These are phyloP conservation scores for Groenewaldozyma salmanticensis DNA, from an alignment of 805 yeast species.

Conservation along the genomic window DNA sequence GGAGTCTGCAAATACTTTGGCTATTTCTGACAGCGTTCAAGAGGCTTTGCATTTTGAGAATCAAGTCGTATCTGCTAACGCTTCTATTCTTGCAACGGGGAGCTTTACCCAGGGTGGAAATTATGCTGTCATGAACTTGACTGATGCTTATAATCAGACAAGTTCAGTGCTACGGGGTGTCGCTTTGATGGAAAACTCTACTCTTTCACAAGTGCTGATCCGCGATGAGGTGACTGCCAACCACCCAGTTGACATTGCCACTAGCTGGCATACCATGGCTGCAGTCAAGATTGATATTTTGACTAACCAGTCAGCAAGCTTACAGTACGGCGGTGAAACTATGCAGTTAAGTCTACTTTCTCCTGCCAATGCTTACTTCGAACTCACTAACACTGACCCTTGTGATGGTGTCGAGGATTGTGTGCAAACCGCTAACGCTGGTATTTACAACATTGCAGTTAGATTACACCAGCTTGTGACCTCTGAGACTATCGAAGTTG, in stretches of 20 bases:
- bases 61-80: neutral
- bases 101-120: neutral
- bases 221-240: slow-evolving; percentile 1
- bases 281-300: neutral
- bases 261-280: slow-evolving; percentile 1
- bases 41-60: neutral
- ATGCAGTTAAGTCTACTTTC: slow-evolving; percentile 1
- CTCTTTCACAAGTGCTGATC: neutral
- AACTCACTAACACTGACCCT: neutral
- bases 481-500: neutral
- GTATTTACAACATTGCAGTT: neutral
- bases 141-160: neutral
- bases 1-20: neutral
- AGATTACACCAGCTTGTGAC: neutral
- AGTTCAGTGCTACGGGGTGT: slow-evolving; percentile 1
- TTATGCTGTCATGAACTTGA: neutral
- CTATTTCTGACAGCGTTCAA: neutral
- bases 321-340: neutral
- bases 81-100: neutral
- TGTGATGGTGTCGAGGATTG: neutral
- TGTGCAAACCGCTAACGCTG: neutral
- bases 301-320: neutral
- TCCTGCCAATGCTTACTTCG: neutral
- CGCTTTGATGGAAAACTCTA: neutral
- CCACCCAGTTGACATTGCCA: neutral